A percentile compares a stretch with the other conserved stretches of the same genome.
Conservation (phyloP, 148 eudicot species). For the Spergularia bocconei region DNA sequence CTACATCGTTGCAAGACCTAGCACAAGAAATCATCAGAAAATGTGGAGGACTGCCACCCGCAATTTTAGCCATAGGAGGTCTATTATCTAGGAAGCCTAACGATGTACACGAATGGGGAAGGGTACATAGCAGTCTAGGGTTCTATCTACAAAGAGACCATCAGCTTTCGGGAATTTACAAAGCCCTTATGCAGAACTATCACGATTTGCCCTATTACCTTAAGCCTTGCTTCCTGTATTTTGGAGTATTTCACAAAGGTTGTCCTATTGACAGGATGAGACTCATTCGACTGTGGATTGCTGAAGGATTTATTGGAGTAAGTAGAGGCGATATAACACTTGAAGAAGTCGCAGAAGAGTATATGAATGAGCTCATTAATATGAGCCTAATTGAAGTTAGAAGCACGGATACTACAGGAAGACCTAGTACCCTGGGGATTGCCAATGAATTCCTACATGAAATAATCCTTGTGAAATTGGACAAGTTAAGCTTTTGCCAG, state of each 20-base stretch:
- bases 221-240: slow-evolving; percentile 33
- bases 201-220: slow-evolving; percentile 19
- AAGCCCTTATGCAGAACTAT: slow-evolving; percentile 14
- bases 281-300: slow-evolving; percentile 27
- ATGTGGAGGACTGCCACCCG: slow-evolving; percentile 43
- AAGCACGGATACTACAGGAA: slow-evolving; percentile 2
- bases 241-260: slow-evolving; percentile 24
- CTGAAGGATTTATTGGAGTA: slow-evolving; percentile 20
- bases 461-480: slow-evolving; percentile 15
- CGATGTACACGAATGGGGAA: slow-evolving; percentile 27
- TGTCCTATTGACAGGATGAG: slow-evolving; percentile 8
- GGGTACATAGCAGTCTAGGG: slow-evolving; percentile 23
- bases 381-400: slow-evolving; percentile 17
- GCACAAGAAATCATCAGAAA: slow-evolving; percentile 24
- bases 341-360: slow-evolving; percentile 23
- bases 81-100: slow-evolving; percentile 26
- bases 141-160: slow-evolving; percentile 2
- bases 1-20: background rate
- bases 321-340: background rate
- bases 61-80: slow-evolving; percentile 26
- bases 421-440: slow-evolving; percentile 9
- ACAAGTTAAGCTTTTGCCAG: slow-evolving; percentile 24
- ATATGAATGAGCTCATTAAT: slow-evolving; percentile 10
- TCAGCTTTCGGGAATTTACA: slow-evolving; percentile 9
- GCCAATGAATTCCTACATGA: slow-evolving; percentile 12